phyloP scores from a whole-genome alignment of 169 alveolate species.

The Babesia microti region DNA sequence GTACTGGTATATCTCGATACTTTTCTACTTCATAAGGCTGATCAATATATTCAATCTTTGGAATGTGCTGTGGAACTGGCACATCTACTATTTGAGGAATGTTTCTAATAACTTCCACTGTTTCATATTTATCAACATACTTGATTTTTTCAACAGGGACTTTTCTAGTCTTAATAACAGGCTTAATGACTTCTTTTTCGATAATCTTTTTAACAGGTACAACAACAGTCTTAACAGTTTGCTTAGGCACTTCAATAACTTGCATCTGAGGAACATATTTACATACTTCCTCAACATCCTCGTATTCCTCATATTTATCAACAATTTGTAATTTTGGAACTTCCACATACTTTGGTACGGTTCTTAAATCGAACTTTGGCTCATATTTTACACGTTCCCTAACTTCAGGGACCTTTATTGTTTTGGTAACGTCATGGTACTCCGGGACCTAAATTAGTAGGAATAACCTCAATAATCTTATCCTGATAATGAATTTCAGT shows the following conservation, averaged over 20 bases:
- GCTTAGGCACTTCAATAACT: constrained; percentile 58
- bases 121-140: constrained; percentile 55
- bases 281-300: constrained; percentile 60
- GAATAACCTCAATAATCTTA: constrained; percentile 52
- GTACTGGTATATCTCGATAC: constrained; percentile 60
- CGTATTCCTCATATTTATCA: constrained; percentile 52
- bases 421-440: constrained; percentile 54
- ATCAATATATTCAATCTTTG: constrained; percentile 50
- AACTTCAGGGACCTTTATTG: constrained; percentile 49
- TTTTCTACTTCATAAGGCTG: constrained; percentile 51
- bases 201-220: constrained; percentile 55
- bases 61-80: constrained; percentile 59
- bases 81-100: constrained; percentile 56
- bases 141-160: constrained; percentile 60
- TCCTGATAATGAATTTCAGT: constrained; percentile 59
- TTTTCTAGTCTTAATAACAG: constrained; percentile 54
- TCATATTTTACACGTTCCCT: constrained; percentile 54
- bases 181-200: constrained; percentile 54
- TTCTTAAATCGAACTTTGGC: constrained; percentile 55
- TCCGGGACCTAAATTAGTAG: no score
- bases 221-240: constrained; percentile 53
- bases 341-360: constrained; percentile 61
- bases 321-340: constrained; percentile 58
- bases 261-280: constrained; percentile 54
- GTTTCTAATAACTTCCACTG: constrained; percentile 48